Evolutionary conservation across 345 rosid species (phyloP).

Genomic region (Abelmoschus esculentus): DNA sequence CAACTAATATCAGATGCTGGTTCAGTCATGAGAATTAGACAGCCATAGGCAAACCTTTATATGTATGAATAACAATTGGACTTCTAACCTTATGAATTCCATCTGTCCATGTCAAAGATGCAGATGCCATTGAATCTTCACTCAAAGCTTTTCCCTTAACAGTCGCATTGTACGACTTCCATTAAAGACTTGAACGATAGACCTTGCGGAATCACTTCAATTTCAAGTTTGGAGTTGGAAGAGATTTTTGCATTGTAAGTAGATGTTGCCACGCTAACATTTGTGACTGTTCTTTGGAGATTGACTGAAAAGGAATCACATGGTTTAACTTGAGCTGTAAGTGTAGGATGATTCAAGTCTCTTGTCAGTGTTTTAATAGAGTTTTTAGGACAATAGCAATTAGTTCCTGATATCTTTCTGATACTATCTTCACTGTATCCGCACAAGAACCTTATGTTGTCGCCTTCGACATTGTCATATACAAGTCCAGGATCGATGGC

Average conservation of each 20-base stretch:
- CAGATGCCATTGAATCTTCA: not conserved
- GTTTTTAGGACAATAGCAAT: not conserved
- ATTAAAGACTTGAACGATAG: conserved; percentile 12
- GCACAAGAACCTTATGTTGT: conserved; percentile 24
- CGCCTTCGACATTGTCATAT: conserved; percentile 21
- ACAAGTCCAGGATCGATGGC: conserved; percentile 31
- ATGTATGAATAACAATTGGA: conserved; percentile 16
- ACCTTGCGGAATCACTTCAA: conserved; percentile 9
- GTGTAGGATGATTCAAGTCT: conserved; percentile 19
- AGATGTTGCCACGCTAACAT: conserved; percentile 14
- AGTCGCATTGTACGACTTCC: conserved; percentile 10
- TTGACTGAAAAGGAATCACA: not conserved
- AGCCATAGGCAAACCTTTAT: not conserved
- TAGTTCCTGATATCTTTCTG: conserved; percentile 15
- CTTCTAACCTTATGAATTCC: conserved; percentile 15
- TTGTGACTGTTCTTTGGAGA: conserved; percentile 19
- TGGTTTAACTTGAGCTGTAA: not conserved
- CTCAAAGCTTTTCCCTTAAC: not conserved
- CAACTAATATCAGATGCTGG: not conserved
- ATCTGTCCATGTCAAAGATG: conserved; percentile 17
- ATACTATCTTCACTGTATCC: conserved; percentile 16
- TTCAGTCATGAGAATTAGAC: not conserved
- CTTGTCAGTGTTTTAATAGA: not conserved
- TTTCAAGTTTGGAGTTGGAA: not conserved
- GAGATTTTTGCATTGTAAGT: conserved; percentile 4